A percentile compares a stretch with the other conserved stretches of the same genome.
These are phyloP conservation scores for Auriscalpium microsporum DNA, from an alignment of 768 basidiomycete species.

Conservation along the genomic window DNA sequence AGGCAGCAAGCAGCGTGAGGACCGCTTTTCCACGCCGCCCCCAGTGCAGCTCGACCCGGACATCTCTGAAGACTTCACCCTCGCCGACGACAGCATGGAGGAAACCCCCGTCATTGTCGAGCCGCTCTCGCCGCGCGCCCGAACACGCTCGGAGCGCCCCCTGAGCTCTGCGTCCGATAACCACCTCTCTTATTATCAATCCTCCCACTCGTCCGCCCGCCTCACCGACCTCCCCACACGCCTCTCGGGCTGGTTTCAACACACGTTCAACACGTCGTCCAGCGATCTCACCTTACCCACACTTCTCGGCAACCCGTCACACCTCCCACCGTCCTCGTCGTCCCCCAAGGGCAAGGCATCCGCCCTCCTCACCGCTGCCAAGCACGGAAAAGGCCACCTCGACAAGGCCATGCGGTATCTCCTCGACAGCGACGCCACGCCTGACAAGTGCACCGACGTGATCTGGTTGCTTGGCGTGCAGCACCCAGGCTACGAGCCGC, in stretches of 20 bases:
- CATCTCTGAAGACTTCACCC: constrained; percentile 20
- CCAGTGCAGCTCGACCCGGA: constrained; percentile 18
- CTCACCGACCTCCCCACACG: constrained; percentile 67
- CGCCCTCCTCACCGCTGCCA: constrained; percentile 58
- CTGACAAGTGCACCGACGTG: constrained; percentile 71
- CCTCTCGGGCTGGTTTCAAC: constrained; percentile 74
- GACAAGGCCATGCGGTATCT: constrained; percentile 85
- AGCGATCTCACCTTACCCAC: constrained; percentile 63
- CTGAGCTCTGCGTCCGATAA: constrained; percentile 36
- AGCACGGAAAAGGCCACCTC: constrained; percentile 65
- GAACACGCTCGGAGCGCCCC: constrained; percentile 51
- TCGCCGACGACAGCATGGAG: constrained; percentile 28
- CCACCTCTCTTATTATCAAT: constrained; percentile 37
- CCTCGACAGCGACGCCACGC: constrained; percentile 82
- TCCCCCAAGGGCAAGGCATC: constrained; percentile 39
- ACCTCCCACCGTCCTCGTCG: constrained; percentile 21
- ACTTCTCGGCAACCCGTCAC: constrained; percentile 39
- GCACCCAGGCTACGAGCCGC: constrained; percentile 65
- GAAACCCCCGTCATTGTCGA: constrained; percentile 65
- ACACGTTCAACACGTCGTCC: constrained; percentile 64
- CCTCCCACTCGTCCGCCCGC: constrained; percentile 37
- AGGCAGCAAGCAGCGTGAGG: constrained; percentile 13
- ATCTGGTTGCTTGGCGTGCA: constrained; percentile 88
- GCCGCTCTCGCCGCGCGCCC: constrained; percentile 44
- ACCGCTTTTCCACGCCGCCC: constrained; percentile 14